phyloP scores from a whole-genome alignment of 2,329 filamentous ascomycete species.

The Diaporthe citriasiana region DNA sequence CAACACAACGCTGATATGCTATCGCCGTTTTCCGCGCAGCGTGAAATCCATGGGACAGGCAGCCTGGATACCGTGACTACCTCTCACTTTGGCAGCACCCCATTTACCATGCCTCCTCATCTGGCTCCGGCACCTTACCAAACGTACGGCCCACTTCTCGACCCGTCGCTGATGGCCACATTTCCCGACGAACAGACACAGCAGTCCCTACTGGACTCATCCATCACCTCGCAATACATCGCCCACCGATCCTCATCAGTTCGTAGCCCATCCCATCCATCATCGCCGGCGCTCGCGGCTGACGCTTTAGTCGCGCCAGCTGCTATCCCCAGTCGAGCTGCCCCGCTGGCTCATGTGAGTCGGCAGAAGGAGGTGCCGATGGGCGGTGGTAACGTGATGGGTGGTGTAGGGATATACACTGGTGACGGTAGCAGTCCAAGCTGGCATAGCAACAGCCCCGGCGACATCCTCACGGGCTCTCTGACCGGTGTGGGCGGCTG shows the following conservation, averaged over 20 bases:
- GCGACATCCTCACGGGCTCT: constrained; percentile 51
- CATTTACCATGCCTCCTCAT: constrained; percentile 49
- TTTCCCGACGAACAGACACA: constrained; percentile 55
- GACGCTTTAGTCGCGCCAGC: constrained; percentile 64
- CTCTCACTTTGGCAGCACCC: constrained; percentile 48
- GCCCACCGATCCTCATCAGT: constrained; percentile 58
- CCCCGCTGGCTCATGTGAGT: constrained; percentile 54
- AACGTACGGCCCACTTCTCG: constrained; percentile 54
- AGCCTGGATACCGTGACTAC: constrained; percentile 49
- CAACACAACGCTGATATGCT: constrained; percentile 46
- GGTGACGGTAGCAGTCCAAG: constrained; percentile 26
- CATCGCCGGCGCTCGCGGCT: constrained; percentile 60
- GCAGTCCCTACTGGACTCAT: constrained; percentile 46
- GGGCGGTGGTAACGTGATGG: constrained; percentile 35
- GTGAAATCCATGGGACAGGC: constrained; percentile 41
- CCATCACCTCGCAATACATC: constrained; percentile 44
- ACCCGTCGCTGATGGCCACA: constrained; percentile 52
- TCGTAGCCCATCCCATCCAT: constrained; percentile 64
- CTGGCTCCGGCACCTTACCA: constrained; percentile 48
- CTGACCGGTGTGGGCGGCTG: constrained; percentile 48
- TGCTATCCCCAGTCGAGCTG: constrained; percentile 54
- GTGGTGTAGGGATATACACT: constrained; percentile 10
- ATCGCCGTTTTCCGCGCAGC: constrained; percentile 46
- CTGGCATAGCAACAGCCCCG: constrained; percentile 35
- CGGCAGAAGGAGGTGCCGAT: constrained; percentile 59